Conservation (phyloP, 2,329 filamentous ascomycete species). For the Ceratocystis albifundus region DNA sequence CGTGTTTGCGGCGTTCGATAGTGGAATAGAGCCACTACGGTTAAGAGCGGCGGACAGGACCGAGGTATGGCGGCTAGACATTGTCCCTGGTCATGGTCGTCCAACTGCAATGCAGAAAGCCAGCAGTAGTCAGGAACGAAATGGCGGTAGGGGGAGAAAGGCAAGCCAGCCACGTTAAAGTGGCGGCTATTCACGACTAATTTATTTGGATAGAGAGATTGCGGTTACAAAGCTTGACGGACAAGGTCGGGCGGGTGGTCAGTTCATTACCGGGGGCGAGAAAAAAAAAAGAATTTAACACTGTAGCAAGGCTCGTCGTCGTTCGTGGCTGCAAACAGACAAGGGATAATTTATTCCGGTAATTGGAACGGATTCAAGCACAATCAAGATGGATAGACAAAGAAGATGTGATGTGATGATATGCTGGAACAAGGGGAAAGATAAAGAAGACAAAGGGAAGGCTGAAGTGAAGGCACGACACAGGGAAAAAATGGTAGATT, state of each 20-base stretch:
- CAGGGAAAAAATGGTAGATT: not conserved
- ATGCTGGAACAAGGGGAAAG: not conserved
- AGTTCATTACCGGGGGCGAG: not conserved
- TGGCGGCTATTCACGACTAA: constrained; percentile 22
- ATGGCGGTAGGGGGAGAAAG: not conserved
- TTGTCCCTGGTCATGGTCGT: constrained; percentile 33
- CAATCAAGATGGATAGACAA: not conserved
- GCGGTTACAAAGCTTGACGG: not conserved
- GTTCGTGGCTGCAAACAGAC: not conserved
- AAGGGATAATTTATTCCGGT: not conserved
- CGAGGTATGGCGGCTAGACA: constrained; percentile 31
- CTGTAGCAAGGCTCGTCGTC: not conserved
- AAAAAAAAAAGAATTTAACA: constrained; percentile 8
- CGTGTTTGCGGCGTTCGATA: not conserved
- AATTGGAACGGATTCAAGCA: not conserved
- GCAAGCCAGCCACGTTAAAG: constrained; percentile 23
- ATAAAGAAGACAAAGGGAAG: not conserved
- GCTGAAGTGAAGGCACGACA: not conserved
- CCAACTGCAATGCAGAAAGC: constrained; percentile 23
- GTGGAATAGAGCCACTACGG: not conserved
- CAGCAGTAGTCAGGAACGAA: constrained; percentile 15
- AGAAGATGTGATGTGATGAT: not conserved
- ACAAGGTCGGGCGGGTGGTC: constrained; percentile 1
- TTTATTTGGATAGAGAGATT: constrained; percentile 5
- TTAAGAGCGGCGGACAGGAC: constrained; percentile 8